phyloP scores from a whole-genome alignment of 2,329 filamentous ascomycete genomes.

The Talaromyces sp. region DNA sequence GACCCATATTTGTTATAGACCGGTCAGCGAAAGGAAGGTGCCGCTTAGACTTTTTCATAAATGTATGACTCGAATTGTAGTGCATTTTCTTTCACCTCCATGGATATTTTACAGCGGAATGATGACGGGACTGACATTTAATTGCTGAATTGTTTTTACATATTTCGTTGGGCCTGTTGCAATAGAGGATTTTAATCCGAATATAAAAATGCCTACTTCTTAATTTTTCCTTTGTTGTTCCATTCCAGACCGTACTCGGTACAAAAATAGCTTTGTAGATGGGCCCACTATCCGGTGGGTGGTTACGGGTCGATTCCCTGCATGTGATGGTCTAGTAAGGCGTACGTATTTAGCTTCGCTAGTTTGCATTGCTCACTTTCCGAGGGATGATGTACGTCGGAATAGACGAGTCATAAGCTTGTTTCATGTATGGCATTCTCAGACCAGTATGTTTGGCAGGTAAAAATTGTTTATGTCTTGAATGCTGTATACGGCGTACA shows the following conservation, averaged over 20 bases:
- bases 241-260: background rate
- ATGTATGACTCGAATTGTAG: background rate
- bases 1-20: slow-evolving; percentile 15
- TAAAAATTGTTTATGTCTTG: background rate
- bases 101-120: background rate
- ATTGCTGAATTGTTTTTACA: background rate
- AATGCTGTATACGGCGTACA: background rate
- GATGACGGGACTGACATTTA: background rate
- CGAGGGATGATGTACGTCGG: background rate
- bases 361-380: slow-evolving; percentile 1
- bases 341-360: background rate
- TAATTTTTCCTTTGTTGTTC: background rate
- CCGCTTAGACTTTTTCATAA: slow-evolving; percentile 20
- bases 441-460: background rate
- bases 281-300: background rate
- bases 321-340: background rate
- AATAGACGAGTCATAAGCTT: background rate
- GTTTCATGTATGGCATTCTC: background rate
- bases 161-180: background rate
- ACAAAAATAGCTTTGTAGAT: background rate
- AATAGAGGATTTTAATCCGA: background rate
- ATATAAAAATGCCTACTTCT: background rate
- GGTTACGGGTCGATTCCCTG: background rate
- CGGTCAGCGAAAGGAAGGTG: slow-evolving; percentile 29
- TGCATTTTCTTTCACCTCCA: background rate